Evolutionary conservation across 75 land plant species (phyloP).

Genomic region (Selaginella moellendorffii): DNA sequence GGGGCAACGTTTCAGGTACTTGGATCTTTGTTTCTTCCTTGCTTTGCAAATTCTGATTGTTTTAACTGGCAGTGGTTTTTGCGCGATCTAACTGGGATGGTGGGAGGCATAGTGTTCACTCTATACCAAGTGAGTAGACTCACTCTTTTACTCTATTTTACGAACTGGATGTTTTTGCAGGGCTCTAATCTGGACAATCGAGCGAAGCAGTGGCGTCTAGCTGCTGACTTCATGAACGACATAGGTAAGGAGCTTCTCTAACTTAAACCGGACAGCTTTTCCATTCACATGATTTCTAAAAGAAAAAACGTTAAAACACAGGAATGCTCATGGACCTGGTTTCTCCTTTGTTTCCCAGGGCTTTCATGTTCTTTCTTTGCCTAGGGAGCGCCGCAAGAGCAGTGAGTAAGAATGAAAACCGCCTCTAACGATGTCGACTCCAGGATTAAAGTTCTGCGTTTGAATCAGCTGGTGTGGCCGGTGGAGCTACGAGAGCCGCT

Average conservation of each 20-base stretch:
- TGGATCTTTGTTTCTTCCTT: background rate
- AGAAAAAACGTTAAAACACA: slow-evolving; percentile 80
- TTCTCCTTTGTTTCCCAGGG: slow-evolving; percentile 83
- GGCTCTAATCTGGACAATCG: slow-evolving; percentile 86
- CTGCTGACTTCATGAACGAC: slow-evolving; percentile 96
- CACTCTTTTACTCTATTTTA: background rate
- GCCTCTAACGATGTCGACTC: too few relatives aligned
- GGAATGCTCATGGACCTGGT: slow-evolving; percentile 96
- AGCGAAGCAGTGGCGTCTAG: slow-evolving; percentile 98
- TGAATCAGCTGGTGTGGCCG: slow-evolving; percentile 78
- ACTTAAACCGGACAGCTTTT: background rate
- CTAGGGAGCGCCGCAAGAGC: slow-evolving; percentile 91
- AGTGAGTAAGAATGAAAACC: slow-evolving; percentile 94
- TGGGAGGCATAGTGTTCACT: slow-evolving; percentile 85
- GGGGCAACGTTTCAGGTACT: slow-evolving; percentile 96
- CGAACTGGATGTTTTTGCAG: slow-evolving; percentile 19
- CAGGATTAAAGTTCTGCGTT: background rate
- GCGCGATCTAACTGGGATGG: slow-evolving; percentile 95
- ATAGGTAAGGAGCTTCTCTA: slow-evolving; percentile 36
- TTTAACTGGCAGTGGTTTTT: slow-evolving; percentile 70
- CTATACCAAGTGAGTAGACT: slow-evolving; percentile 57
- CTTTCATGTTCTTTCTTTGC: slow-evolving; percentile 62
- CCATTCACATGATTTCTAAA: slow-evolving; percentile 10
- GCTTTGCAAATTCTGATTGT: background rate
- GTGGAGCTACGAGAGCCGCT: slow-evolving; percentile 98